These are phyloP conservation scores for Elongisporangium undulatum DNA, from an alignment of 352 stramenopile species.

Conservation along the genomic window DNA sequence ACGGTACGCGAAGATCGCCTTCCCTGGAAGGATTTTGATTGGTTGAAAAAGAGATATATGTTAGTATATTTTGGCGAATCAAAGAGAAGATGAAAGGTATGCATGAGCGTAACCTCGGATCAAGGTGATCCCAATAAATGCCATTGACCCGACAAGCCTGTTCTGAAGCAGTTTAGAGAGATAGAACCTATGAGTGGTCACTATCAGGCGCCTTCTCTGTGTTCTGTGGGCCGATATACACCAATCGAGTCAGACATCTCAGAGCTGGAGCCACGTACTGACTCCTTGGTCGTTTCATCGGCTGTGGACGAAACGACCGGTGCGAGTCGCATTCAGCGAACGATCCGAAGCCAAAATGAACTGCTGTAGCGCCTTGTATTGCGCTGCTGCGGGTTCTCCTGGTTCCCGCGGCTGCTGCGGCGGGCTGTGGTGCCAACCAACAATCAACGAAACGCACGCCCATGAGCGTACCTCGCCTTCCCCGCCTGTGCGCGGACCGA, in stretches of 20 bases:
- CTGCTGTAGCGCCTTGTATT: too few species aligned
- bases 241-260: neutral
- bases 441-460: neutral
- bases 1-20: too few species aligned
- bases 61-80: neutral
- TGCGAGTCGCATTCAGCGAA: neutral
- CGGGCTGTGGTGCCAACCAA: neutral
- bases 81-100: neutral
- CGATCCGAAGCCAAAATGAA: neutral
- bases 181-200: too few species aligned
- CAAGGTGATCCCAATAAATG: too few species aligned
- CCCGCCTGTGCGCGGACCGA: neutral
- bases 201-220: too few species aligned
- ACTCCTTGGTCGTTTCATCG: neutral
- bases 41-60: neutral
- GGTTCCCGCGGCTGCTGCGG: neutral
- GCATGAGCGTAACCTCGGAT: neutral
- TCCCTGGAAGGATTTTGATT: neutral
- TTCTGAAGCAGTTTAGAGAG: too few species aligned
- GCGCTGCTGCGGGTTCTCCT: neutral
- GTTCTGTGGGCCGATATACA: too few species aligned
- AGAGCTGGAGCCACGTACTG: neutral
- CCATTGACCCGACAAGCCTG: too few species aligned
- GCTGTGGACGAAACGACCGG: neutral
- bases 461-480: neutral